Base-by-base conservation (phyloP, 2,329 filamentous ascomycete genomes). In the Chaetoscypha palmicola region DNA sequence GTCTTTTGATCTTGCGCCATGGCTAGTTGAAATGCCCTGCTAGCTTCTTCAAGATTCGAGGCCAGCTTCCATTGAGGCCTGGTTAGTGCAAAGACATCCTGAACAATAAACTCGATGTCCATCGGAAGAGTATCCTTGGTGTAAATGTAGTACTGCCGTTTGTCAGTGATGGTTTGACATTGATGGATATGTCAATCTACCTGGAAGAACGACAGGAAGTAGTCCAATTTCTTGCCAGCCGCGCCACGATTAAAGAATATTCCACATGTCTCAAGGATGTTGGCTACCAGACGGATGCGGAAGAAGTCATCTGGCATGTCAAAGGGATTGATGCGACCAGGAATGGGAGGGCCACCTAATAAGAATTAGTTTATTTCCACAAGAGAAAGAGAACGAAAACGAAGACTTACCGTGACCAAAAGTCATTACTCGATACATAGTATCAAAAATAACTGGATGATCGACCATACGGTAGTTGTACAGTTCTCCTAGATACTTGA, bases 391-490 rank as follows among this genome's bases (percentile, higher is more conserved):
- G n/a, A n/a, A n/a, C n/a, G n/a, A n/a, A n/a, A n/a, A n/a, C n/a
- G n/a, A n/a, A n/a, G n/a, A 47, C 51, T 48, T 52, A 60, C 59
- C 80, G 63, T 97, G 87, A 20, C 91, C 92, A 62, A 94, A 95
- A 5, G 88, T 94, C 62, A 96, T 75, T 55, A 98, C 85, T 60
- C 88, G 89, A 70, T 96, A 98, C 66, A 98, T 76, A 1, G 84
- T 87, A 60, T 98, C 92, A 58, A 98, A 98, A 40, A 98, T 84
- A 19, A 97, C 85, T 0, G 87, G 86, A 33, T 94, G 92, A 64
- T 98, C 92, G 28, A 98, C 77, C 78, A 98, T 87, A 45, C 92
- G 86, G 63, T 97, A 98, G 59, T 96, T 95, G 69, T 98, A 98
- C 8, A 98, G 76, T 65, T 98, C 92, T 17, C 87, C 90, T 4